Base-by-base conservation (phyloP, 1,139 yeast species). In the Magnusiomyces suaveolens region DNA sequence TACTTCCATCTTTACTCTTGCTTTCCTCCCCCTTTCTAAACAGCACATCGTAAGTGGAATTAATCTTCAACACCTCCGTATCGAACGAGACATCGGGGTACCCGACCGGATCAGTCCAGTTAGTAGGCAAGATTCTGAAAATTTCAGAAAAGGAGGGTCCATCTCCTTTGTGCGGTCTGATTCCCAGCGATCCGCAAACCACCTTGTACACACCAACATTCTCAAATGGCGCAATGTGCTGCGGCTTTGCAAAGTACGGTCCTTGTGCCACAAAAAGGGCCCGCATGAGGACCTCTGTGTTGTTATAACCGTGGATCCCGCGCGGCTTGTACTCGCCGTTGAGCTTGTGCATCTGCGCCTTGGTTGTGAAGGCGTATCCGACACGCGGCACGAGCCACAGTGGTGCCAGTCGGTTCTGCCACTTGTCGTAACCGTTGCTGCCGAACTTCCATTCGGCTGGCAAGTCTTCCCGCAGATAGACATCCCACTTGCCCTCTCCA, bases 301-400 rank as follows among this genome's bases (percentile, higher is more conserved):
- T 84, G 64, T 85, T 81, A 65, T 87, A 89, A 0, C 97, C 97
- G 66, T 88, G 95, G 0, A 84, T 85, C 2, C 96, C 96, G 54
- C 74, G 76, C 2, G 92, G 87, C 41, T 69, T 67, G 66, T 84
- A 84, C 26, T 78, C 75, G 12, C 69, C 69, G 14, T 62, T 60
- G 60, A 63, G 60, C 52, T 72, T 68, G 38, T 69, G 68, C 62
- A 75, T 75, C 58, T 78, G 79, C 20, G 75, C 73, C 56, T 76
- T 78, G 1, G 89, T 84, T 1, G 88, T 79, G n/a, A 88, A 69
- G 0, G 86, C 75, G 71, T 85, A 89, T 0, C 96, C 96, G 3
- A 87, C 83, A 36, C 82, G 76, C 0, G 97, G 96, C 1, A 89
- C 72, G 2, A 90, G 69, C 92, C 96, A 87, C 18, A 89, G 68